These are phyloP conservation scores for Populus tomentosa DNA, from an alignment of 441 rosid species.

Conservation along the genomic window DNA sequence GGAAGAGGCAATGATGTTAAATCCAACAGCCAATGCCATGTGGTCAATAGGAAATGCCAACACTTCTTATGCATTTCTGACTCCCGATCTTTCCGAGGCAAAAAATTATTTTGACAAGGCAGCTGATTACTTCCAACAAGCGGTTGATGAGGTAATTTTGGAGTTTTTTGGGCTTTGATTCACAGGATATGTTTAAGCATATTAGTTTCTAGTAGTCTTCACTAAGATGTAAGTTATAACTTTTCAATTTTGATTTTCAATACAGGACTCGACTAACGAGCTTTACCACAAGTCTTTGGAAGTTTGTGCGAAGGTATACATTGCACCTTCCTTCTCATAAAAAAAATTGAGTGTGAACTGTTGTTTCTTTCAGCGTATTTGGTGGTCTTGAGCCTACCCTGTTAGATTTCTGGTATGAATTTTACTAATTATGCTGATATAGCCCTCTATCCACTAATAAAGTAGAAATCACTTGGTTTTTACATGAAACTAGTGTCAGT, in stretches of 20 bases:
- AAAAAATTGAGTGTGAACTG: neutral
- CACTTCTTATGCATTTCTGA: conserved; percentile 64
- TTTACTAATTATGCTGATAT: neutral
- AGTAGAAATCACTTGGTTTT: neutral
- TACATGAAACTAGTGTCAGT: conserved; percentile 14
- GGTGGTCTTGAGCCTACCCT: neutral
- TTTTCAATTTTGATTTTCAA: neutral
- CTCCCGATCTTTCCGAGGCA: conserved; percentile 58
- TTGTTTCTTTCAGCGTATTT: neutral
- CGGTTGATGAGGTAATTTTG: conserved; percentile 54
- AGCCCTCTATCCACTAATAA: neutral
- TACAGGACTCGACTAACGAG: conserved; percentile 63
- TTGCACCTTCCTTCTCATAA: neutral
- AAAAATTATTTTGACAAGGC: conserved; percentile 54
- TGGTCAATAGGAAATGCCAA: conserved; percentile 81
- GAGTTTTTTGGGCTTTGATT: neutral
- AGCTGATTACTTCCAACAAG: conserved; percentile 52
- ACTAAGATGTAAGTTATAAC: neutral
- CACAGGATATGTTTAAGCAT: neutral
- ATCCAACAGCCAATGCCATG: conserved; percentile 53
- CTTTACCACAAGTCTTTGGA: conserved; percentile 63
- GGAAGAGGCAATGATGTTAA: conserved; percentile 75
- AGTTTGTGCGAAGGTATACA: conserved; percentile 52
- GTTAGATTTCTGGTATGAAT: neutral
- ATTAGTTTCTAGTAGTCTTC: neutral